Conservation (phyloP, 495 filamentous ascomycete species). For the Hyaloscypha hepaticicola region DNA sequence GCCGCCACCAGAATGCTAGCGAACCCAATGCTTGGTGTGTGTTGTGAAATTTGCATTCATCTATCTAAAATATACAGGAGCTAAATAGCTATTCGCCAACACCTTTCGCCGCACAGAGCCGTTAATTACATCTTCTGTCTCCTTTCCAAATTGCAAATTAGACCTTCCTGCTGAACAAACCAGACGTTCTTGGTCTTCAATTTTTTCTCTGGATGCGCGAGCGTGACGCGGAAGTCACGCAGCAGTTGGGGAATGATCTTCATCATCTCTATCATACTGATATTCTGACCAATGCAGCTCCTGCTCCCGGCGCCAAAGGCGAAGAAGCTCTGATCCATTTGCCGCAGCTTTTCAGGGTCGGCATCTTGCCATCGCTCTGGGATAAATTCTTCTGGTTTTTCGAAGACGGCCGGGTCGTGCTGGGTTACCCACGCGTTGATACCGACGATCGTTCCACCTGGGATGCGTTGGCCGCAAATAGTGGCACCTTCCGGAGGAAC, state of each 20-base stretch:
- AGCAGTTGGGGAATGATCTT: background rate
- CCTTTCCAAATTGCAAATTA: no score
- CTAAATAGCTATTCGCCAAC: no score
- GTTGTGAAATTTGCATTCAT: no score
- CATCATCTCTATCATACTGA: background rate
- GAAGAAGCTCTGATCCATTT: background rate
- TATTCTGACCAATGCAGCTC: background rate
- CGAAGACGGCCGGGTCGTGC: slow-evolving; percentile 45
- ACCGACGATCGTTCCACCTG: slow-evolving; percentile 53
- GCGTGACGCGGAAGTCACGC: background rate
- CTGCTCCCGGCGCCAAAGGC: background rate
- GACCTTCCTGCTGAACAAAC: background rate
- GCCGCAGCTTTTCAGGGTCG: background rate
- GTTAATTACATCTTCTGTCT: no score
- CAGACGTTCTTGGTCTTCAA: background rate
- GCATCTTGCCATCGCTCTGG: background rate
- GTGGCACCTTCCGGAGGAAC: slow-evolving; percentile 53
- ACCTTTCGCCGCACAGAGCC: no score
- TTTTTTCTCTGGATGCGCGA: background rate
- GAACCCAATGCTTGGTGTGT: no score
- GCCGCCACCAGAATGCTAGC: no score
- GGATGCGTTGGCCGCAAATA: slow-evolving; percentile 50
- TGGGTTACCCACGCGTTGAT: slow-evolving; percentile 51
- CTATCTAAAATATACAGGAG: no score
- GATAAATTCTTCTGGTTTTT: background rate